Conservation (phyloP, 2,329 filamentous ascomycete genomes). For the Leptographium galeiforme region DNA sequence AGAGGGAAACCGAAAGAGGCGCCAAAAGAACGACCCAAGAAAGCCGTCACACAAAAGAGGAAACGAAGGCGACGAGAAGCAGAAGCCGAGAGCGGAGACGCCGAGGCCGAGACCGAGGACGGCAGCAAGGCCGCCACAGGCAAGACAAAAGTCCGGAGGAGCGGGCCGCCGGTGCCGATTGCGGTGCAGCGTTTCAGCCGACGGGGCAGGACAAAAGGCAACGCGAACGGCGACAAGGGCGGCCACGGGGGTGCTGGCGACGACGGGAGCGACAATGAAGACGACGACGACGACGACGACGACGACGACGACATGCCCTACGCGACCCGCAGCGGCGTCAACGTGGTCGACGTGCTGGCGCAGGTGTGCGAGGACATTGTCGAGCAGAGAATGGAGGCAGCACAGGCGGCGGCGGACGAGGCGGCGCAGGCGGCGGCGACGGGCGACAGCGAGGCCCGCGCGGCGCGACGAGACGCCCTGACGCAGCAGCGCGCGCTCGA, state of each 20-base stretch:
- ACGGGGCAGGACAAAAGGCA: conserved; percentile 4
- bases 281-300: conserved; percentile 7
- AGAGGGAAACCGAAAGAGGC: too few relatives aligned
- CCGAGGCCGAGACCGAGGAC: conserved; percentile 10
- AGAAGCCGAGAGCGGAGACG: background rate
- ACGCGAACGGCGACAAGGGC: conserved; percentile 19
- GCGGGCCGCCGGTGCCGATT: conserved; percentile 30
- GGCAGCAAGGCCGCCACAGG: background rate
- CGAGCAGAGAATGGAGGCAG: conserved; percentile 31
- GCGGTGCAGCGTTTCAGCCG: conserved; percentile 48
- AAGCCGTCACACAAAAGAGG: background rate
- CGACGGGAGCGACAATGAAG: conserved; percentile 29
- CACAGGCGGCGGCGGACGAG: conserved; percentile 25
- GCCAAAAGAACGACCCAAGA: background rate
- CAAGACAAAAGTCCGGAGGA: background rate
- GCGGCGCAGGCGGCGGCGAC: conserved; percentile 15
- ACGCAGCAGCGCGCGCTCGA: conserved; percentile 41
- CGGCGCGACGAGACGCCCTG: background rate
- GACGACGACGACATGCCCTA: conserved; percentile 37
- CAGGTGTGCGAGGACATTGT: conserved; percentile 50
- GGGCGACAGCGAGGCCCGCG: background rate
- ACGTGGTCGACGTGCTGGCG: conserved; percentile 47
- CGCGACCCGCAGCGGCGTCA: conserved; percentile 40
- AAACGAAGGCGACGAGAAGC: conserved; percentile 9
- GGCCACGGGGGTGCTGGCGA: conserved; percentile 20